Evolutionary conservation across 148 eudicot species (phyloP).

Genomic region (Nyssa sinensis): DNA sequence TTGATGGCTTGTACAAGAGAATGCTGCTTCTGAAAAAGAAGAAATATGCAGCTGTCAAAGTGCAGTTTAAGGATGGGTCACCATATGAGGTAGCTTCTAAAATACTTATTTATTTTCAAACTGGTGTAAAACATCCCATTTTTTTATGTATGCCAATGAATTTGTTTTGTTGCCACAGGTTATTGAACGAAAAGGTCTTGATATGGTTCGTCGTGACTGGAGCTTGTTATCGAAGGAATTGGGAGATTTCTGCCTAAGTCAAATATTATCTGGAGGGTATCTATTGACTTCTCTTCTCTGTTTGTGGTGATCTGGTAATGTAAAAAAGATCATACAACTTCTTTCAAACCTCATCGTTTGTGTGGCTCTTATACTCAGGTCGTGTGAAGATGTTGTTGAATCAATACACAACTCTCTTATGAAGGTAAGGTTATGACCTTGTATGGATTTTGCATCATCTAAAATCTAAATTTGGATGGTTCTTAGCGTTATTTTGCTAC

Average conservation of each 20-base stretch:
- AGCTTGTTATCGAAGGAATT: slow-evolving; percentile 88
- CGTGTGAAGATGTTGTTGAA: slow-evolving; percentile 97
- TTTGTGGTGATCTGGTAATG: neutral
- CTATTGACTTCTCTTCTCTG: slow-evolving; percentile 4
- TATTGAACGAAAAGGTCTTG: slow-evolving; percentile 97
- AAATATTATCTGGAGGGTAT: slow-evolving; percentile 94
- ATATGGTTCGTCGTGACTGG: slow-evolving; percentile 99
- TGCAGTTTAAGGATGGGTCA: slow-evolving; percentile 70
- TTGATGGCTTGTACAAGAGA: slow-evolving; percentile 94
- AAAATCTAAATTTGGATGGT: neutral
- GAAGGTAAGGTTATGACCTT: slow-evolving; percentile 49
- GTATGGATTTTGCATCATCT: slow-evolving; percentile 6
- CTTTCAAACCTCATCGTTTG: neutral
- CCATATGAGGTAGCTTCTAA: slow-evolving; percentile 59
- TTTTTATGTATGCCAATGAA: neutral
- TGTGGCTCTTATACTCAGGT: slow-evolving; percentile 45
- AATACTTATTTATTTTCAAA: slow-evolving; percentile 9
- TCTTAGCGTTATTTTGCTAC: neutral
- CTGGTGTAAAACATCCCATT: slow-evolving; percentile 13
- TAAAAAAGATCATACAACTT: neutral
- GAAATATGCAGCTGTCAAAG: slow-evolving; percentile 97
- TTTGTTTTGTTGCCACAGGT: slow-evolving; percentile 33
- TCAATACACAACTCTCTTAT: slow-evolving; percentile 75
- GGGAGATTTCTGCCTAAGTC: slow-evolving; percentile 90
- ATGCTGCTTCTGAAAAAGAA: slow-evolving; percentile 97